phyloP scores from a whole-genome alignment of 164 flowering plant species.

The Platanus orientalis region DNA sequence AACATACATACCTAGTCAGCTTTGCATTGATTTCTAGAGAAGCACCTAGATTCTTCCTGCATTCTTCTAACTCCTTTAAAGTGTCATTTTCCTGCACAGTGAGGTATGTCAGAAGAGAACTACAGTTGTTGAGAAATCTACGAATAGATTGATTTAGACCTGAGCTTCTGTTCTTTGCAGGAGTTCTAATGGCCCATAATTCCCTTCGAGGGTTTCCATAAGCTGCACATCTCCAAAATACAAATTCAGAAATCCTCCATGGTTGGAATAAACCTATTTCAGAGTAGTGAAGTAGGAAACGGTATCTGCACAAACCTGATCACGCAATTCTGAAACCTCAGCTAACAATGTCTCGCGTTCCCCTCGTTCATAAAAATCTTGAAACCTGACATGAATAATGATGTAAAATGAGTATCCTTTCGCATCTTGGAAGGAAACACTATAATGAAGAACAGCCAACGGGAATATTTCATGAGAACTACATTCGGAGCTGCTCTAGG shows the following conservation, averaged over 20 bases:
- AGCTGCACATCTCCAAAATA: conserved; percentile 35
- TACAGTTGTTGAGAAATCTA: conserved; percentile 4
- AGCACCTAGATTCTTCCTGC: conserved; percentile 30
- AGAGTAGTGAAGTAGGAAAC: background rate
- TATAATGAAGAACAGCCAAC: conserved; percentile 2
- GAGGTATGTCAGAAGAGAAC: background rate
- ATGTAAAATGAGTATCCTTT: conserved; percentile 10
- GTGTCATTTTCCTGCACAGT: conserved; percentile 28
- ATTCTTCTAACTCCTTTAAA: conserved; percentile 41
- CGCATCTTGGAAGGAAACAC: background rate
- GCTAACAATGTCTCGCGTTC: conserved; percentile 56
- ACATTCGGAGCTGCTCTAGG: conserved; percentile 56
- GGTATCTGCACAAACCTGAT: conserved; percentile 38
- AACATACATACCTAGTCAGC: conserved; percentile 40
- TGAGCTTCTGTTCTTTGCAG: conserved; percentile 18
- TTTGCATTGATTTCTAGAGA: conserved; percentile 35
- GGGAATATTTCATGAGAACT: conserved; percentile 12
- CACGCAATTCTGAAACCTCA: conserved; percentile 62
- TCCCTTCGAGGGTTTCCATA: conserved; percentile 31
- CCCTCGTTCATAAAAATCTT: conserved; percentile 59
- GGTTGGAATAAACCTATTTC: background rate
- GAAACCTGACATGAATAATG: conserved; percentile 40
- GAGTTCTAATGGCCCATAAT: conserved; percentile 11
- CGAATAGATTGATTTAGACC: conserved; percentile 17
- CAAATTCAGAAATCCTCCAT: conserved; percentile 4